Percentiles rank a stretch among this genome's conserved stretches.
Evolutionary conservation across 116 monocot species (phyloP).

Genomic region (Zostera marina): DNA sequence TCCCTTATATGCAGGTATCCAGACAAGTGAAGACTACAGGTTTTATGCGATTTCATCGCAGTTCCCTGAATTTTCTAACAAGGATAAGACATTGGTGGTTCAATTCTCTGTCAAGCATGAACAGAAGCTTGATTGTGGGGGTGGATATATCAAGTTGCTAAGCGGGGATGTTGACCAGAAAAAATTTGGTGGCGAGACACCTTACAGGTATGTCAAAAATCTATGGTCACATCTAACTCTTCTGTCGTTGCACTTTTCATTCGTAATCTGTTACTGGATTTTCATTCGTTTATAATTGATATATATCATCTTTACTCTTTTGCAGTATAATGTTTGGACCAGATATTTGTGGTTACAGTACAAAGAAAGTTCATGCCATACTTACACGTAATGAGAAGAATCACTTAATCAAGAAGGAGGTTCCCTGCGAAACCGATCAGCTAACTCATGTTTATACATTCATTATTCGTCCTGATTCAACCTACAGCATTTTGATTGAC

Average conservation of each 20-base stretch:
- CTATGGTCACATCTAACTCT: too few species aligned
- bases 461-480: conserved; percentile 47
- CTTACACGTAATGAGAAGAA: conserved; percentile 43
- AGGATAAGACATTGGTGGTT: conserved; percentile 53
- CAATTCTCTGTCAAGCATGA: conserved; percentile 77
- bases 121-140: conserved; percentile 73
- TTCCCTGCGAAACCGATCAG: conserved; percentile 59
- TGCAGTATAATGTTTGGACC: conserved; percentile 81
- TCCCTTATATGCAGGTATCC: conserved; percentile 28
- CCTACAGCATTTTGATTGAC: conserved; percentile 65
- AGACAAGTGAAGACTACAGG: conserved; percentile 52
- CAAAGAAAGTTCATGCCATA: conserved; percentile 65
- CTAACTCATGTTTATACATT: conserved; percentile 67
- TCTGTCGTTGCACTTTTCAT: too few species aligned
- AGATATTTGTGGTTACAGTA: conserved; percentile 73
- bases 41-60: conserved; percentile 64
- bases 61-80: conserved; percentile 52
- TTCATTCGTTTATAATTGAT: too few species aligned
- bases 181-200: conserved; percentile 63
- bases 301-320: too few species aligned
- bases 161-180: conserved; percentile 68
- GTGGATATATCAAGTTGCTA: conserved; percentile 67
- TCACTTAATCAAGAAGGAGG: conserved; percentile 62
- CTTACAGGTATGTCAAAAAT: conserved; percentile 51
- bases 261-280: too few species aligned